Evolutionary conservation across 2,329 filamentous ascomycete genomes (phyloP), one percentile per base, ranked within the genome.

Genomic region (Epichloe scottii): DNA sequence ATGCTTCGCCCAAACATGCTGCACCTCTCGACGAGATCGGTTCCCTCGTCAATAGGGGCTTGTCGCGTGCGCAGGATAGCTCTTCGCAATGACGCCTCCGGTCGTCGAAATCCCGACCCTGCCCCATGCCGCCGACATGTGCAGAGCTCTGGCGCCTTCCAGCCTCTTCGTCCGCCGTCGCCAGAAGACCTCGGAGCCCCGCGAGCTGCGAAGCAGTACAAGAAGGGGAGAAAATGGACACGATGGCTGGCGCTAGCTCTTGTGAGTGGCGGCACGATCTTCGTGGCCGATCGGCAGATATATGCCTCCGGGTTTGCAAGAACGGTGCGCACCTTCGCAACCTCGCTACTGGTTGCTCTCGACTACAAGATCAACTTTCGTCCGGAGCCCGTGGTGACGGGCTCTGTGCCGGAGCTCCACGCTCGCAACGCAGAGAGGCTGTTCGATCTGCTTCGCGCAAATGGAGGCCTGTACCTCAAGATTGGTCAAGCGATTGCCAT

Each of bases 301-400:
- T 94, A 93, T 67, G 87, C 89, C 48, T 84, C 87, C 1, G 85
- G 87, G 12, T 70, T 95, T 26, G 81, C 78, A 38, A 85, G 93
- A 51, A 91, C 87, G 23, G 67, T 86, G 41, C 84, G 85, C 41
- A 96, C 93, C 0, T 95, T 97, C 65, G 76, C 77, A 40, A 81
- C 81, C 3, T 91, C 89, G 7, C 71, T 95, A 11, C 63, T 90
- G 44, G 86, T 95, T 15, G 91, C 90, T 1, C 62, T 90, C 23
- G 93, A 98, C 71, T 97, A 98, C 74, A 97, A 96, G 71, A 74
- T 97, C 66, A 97, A 98, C 69, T 98, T 98, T 68, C 81, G 88
- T 5, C 77, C 87, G 5, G 72, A 89, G 57, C 90, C 91, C 6
- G 77, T 83, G 51, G 77, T 84, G 47, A 88, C 84, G 23, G 80